A percentile compares a stretch with the other conserved stretches of the same genome.
Conservation (phyloP, 208 protist species). For the Entamoeba invadens region DNA sequence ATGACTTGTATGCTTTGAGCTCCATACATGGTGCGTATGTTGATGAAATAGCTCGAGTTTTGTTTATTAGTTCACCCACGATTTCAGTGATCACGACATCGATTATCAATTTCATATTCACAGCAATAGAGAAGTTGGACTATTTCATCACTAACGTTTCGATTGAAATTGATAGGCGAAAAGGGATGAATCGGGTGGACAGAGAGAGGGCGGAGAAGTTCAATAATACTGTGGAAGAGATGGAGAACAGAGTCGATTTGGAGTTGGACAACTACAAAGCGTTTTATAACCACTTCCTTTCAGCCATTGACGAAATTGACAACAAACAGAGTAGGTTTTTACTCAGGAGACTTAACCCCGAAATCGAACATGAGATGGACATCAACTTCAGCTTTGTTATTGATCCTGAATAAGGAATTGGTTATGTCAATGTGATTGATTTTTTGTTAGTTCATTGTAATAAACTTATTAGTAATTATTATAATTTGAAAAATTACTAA, state of each 20-base stretch:
- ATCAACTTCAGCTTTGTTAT: no score
- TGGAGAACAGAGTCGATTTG: neutral
- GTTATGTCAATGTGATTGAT: no score
- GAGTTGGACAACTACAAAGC: neutral
- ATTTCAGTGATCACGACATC: neutral
- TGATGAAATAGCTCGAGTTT: neutral
- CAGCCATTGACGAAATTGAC: neutral
- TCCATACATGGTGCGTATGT: neutral
- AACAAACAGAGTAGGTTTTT: neutral
- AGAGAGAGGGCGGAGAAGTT: neutral
- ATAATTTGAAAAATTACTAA: no score
- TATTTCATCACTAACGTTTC: neutral
- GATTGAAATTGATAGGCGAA: neutral
- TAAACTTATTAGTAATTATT: no score
- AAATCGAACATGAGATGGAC: no score
- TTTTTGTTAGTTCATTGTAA: no score
- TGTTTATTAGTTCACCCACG: neutral
- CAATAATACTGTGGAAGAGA: neutral
- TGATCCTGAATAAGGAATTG: no score
- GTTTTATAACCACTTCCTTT: neutral
- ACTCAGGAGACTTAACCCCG: neutral
- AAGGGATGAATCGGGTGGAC: no score
- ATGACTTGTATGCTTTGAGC: neutral
- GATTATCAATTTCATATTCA: neutral
- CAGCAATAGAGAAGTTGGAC: neutral